These are phyloP conservation scores for Urostyla sp. DNA, from an alignment of 73 alveolate species.

Conservation along the genomic window DNA sequence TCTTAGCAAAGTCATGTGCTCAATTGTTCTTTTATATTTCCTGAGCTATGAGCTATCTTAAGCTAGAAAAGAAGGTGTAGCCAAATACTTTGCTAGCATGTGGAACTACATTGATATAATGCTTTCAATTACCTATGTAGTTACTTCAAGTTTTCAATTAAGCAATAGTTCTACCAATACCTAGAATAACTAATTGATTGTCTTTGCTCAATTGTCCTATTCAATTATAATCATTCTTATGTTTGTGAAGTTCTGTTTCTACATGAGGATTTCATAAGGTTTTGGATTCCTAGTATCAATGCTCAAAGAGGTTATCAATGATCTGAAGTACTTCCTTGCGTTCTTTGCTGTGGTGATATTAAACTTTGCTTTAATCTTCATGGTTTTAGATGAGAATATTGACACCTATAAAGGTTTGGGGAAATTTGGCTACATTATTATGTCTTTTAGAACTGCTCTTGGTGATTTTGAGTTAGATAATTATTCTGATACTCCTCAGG, in stretches of 20 bases:
- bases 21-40: background rate
- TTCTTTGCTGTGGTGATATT: background rate
- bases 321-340: background rate
- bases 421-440: background rate
- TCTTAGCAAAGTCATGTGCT: background rate
- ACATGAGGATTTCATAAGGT: no score
- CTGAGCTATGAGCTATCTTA: background rate
- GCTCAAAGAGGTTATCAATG: background rate
- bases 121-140: no score
- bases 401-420: background rate
- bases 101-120: slow-evolving; percentile 5
- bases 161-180: no score
- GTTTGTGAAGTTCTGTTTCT: background rate
- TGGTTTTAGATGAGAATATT: background rate
- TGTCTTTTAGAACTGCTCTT: background rate
- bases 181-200: no score
- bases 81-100: background rate
- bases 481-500: background rate
- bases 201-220: no score
- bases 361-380: background rate
- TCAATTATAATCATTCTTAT: background rate
- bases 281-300: no score
- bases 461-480: slow-evolving; percentile 15
- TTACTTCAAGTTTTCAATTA: no score
- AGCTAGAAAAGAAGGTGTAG: slow-evolving; percentile 14